A percentile compares a stretch with the other conserved stretches of the same genome.
Evolutionary conservation across 208 protist genomes (phyloP).

Genomic region (Zelonia costaricensis): DNA sequence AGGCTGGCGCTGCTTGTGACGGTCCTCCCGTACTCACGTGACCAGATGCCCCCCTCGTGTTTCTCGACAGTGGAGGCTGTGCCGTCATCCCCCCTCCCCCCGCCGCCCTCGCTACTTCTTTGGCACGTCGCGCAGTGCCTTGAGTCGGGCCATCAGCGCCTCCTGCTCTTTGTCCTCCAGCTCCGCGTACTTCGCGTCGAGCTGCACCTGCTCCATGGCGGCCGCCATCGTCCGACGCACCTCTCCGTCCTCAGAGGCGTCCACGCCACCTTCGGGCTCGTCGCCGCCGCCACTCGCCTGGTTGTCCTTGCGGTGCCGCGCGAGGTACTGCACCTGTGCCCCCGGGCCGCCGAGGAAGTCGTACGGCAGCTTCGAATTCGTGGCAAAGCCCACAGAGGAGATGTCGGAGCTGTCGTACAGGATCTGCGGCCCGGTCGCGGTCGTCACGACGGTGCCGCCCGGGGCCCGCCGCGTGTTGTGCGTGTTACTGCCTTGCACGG

Average conservation of each 20-base stretch:
- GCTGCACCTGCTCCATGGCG: slow-evolving; percentile 46
- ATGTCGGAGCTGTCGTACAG: slow-evolving; percentile 76
- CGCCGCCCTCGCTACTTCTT: no score
- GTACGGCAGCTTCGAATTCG: slow-evolving; percentile 33
- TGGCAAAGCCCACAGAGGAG: slow-evolving; percentile 67
- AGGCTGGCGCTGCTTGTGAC: no score
- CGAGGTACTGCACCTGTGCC: slow-evolving; percentile 26
- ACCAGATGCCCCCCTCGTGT: no score
- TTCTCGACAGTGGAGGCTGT: no score
- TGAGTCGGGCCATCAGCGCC: slow-evolving; percentile 47
- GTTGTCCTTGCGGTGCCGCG: neutral
- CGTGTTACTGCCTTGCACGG: neutral
- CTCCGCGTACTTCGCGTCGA: slow-evolving; percentile 53
- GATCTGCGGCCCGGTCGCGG: slow-evolving; percentile 50
- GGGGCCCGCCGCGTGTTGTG: slow-evolving; percentile 5
- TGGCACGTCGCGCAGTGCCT: slow-evolving; percentile 35
- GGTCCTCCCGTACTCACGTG: no score
- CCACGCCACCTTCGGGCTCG: slow-evolving; percentile 5
- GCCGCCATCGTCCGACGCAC: slow-evolving; percentile 42
- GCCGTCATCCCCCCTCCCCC: no score
- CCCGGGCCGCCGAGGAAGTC: slow-evolving; percentile 57
- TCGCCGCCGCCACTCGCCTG: neutral
- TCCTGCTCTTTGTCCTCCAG: slow-evolving; percentile 45
- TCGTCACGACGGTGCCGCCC: slow-evolving; percentile 50
- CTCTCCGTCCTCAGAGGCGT: slow-evolving; percentile 46